Evolutionary conservation across 352 stramenopile species (phyloP), one percentile per base, ranked within the genome.

Genomic region (Phytophthora aleatoria): DNA sequence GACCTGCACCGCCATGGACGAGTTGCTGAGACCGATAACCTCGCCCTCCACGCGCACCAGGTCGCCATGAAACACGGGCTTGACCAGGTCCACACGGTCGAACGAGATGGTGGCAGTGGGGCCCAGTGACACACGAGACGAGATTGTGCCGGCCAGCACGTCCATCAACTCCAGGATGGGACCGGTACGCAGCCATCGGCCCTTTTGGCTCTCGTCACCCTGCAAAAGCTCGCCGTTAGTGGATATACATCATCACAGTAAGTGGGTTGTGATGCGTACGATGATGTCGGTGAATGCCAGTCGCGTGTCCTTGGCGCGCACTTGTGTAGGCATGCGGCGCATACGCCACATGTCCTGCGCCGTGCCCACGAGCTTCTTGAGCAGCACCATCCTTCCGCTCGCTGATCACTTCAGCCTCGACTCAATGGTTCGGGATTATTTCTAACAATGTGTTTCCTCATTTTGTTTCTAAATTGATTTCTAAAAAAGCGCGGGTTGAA

Each of bases 131-230:
- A 73, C 62, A 43, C 76, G 69, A 3, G 65, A 69, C 9, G 76
- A 74, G 44, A 88, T 81, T 0, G 69, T 63, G 2, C 75, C 77
- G 1, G 76, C 79, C 31, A 86, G 66, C 12, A 85, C 69, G 39
- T 88, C 79, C 73, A 88, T 88, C 13, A 85, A 64, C 42, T 80
- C 61, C 27, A 88, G 50, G 13, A 88, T 83, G 13, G 79, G 79
- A 15, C 79, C 79, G 1, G 75, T 81, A 42, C 73, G 64, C 53
- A 88, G 49, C 71, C 75, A 74, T 48, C 61, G 39, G 2, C 79
- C 79, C 38, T 77, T 77, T 50, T 81, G 71, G 47, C 74, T 81
- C 31, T 83, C 77, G 26, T 84, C 71, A 27, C 77, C 79, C 73
- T 88, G 51, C 15, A 48, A 64, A 8, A 41, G 0, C 11, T 15